Conservation (phyloP, 1,139 yeast species). For the Candida gigantensis region DNA sequence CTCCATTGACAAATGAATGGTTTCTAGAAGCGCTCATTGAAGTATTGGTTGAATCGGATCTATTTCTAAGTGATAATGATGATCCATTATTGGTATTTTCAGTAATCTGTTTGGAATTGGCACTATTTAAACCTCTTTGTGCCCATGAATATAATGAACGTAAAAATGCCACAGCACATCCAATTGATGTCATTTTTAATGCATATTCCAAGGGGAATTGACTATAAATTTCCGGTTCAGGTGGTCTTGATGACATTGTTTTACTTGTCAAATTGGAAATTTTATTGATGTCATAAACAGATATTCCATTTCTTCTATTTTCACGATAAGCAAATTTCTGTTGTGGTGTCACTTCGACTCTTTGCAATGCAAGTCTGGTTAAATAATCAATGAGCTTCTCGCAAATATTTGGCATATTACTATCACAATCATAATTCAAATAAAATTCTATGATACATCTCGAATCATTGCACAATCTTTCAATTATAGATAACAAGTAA, state of each 20-base stretch:
- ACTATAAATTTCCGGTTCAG: slow-evolving; percentile 56
- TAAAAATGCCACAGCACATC: slow-evolving; percentile 79
- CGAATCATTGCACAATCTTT: slow-evolving; percentile 84
- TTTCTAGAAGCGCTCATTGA: slow-evolving; percentile 32
- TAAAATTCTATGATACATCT: slow-evolving; percentile 89
- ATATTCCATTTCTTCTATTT: slow-evolving; percentile 57
- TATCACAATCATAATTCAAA: slow-evolving; percentile 93
- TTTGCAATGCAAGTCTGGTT: slow-evolving; percentile 68
- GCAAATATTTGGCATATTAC: slow-evolving; percentile 78
- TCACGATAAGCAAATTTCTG: slow-evolving; percentile 71
- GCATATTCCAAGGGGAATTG: slow-evolving; percentile 79
- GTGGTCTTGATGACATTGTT: slow-evolving; percentile 60
- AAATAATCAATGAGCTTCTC: slow-evolving; percentile 79
- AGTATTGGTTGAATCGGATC: slow-evolving; percentile 43
- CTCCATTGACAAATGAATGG: slow-evolving; percentile 34
- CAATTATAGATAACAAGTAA: slow-evolving; percentile 75
- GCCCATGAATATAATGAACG: slow-evolving; percentile 88
- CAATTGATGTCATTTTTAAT: slow-evolving; percentile 77
- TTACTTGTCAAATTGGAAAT: slow-evolving; percentile 77
- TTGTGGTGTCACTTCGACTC: slow-evolving; percentile 69
- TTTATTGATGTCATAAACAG: slow-evolving; percentile 72
- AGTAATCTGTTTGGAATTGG: slow-evolving; percentile 7
- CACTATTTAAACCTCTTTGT: slow-evolving; percentile 57
- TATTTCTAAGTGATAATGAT: slow-evolving; percentile 30
- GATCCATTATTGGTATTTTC: slow-evolving; percentile 18